These are phyloP conservation scores for Solanum ahanhuiri DNA, from an alignment of 257 asterid genomes.

Conservation along the genomic window DNA sequence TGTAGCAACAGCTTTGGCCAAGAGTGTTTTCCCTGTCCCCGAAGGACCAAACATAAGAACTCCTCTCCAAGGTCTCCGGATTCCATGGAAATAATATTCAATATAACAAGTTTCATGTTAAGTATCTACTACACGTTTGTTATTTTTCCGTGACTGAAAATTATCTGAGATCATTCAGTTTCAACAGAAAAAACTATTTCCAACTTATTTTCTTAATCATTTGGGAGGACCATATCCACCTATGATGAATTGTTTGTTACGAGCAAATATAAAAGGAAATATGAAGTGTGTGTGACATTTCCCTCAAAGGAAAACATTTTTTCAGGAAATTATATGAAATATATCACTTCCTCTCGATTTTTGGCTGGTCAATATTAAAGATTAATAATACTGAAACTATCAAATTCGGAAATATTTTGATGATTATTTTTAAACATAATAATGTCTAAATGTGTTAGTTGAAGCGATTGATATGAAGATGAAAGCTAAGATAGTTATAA, in stretches of 20 bases:
- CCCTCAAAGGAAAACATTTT: neutral
- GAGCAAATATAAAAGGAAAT: no score
- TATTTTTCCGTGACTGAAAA: neutral
- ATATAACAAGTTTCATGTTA: neutral
- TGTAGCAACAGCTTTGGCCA: slow-evolving; percentile 91
- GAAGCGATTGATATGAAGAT: no score
- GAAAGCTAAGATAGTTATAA: no score
- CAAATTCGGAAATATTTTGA: neutral
- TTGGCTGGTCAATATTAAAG: neutral
- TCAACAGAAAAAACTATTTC: neutral
- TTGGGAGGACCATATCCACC: neutral
- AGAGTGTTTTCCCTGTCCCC: slow-evolving; percentile 89
- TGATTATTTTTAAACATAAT: no score
- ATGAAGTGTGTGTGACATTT: no score
- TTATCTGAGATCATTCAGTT: neutral
- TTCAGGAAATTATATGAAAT: no score
- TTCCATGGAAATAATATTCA: no score
- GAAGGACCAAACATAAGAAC: slow-evolving; percentile 35
- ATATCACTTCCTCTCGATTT: neutral
- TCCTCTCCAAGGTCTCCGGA: neutral
- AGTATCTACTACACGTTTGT: no score
- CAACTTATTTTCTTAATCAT: neutral
- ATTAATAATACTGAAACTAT: neutral
- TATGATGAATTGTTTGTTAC: neutral
- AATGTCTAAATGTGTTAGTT: no score